Percentiles rank a stretch among this genome's conserved stretches.
These are phyloP conservation scores for Claviceps monticola DNA, from an alignment of 2,329 filamentous ascomycete species.

Conservation along the genomic window DNA sequence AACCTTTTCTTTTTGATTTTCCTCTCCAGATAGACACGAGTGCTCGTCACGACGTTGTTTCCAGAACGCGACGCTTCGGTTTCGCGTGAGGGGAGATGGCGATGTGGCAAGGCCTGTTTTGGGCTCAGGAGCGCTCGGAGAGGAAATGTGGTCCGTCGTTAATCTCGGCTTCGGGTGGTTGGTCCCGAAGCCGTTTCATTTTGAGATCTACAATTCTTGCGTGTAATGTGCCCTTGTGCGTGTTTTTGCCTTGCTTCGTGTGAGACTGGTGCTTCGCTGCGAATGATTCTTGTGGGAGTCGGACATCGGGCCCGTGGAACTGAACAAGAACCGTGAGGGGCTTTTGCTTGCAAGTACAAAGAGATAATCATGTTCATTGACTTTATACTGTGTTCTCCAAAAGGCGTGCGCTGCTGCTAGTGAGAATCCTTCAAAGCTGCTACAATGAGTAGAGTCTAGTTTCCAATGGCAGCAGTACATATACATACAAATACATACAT, in stretches of 20 bases:
- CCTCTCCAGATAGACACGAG: constrained; percentile 37
- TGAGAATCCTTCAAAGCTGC: not conserved
- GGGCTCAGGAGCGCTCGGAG: constrained; percentile 27
- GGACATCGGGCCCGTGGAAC: too few species aligned
- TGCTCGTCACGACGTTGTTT: constrained; percentile 23
- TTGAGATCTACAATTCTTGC: constrained; percentile 40
- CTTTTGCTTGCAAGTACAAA: too few species aligned
- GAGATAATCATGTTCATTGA: too few species aligned
- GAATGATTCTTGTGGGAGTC: not conserved
- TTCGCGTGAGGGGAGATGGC: constrained; percentile 14
- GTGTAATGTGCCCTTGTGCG: not conserved
- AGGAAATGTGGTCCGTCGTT: constrained; percentile 39
- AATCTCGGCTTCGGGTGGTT: constrained; percentile 37
- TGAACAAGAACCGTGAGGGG: too few species aligned
- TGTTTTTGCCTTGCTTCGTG: not conserved
- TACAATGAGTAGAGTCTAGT: constrained; percentile 2
- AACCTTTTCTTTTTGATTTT: constrained; percentile 21
- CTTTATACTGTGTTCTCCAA: too few species aligned
- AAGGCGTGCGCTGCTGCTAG: too few species aligned
- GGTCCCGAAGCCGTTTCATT: constrained; percentile 43
- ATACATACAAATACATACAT: not conserved
- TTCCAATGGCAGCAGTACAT: constrained; percentile 6
- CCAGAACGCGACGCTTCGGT: not conserved
- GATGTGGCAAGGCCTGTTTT: constrained; percentile 20
- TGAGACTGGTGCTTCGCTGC: too few species aligned